These are phyloP conservation scores for Hamigera avellanea DNA, from an alignment of 495 filamentous ascomycete species.

Conservation along the genomic window DNA sequence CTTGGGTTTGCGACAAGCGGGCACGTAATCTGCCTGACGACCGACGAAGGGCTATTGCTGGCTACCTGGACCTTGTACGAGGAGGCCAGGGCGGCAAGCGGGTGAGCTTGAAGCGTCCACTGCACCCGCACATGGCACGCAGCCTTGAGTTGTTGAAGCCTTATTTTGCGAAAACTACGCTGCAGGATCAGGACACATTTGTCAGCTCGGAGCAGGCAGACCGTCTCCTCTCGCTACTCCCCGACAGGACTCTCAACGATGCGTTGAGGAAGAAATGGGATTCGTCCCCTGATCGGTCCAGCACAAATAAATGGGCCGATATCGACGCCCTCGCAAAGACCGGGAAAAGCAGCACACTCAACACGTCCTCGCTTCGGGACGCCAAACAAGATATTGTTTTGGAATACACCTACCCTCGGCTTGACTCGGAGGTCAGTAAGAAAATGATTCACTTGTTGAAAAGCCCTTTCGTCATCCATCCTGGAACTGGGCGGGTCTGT, in stretches of 20 bases:
- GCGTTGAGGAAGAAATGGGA: slow-evolving; percentile 85
- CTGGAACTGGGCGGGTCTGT: slow-evolving; percentile 85
- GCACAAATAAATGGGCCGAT: slow-evolving; percentile 78
- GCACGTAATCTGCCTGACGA: slow-evolving; percentile 75
- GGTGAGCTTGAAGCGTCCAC: slow-evolving; percentile 71
- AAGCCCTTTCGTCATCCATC: slow-evolving; percentile 90
- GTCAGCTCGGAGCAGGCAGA: slow-evolving; percentile 50
- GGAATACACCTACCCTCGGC: slow-evolving; percentile 95
- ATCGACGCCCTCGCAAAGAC: slow-evolving; percentile 76
- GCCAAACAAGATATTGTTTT: slow-evolving; percentile 90
- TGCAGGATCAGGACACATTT: slow-evolving; percentile 83
- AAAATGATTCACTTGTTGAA: slow-evolving; percentile 97
- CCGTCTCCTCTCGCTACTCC: slow-evolving; percentile 65
- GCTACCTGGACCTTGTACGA: slow-evolving; percentile 76
- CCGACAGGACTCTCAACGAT: slow-evolving; percentile 60
- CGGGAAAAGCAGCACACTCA: slow-evolving; percentile 51
- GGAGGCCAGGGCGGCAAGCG: slow-evolving; percentile 82
- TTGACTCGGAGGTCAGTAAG: slow-evolving; percentile 93
- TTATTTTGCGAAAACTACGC: slow-evolving; percentile 70
- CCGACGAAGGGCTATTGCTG: slow-evolving; percentile 68
- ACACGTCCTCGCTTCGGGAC: slow-evolving; percentile 58
- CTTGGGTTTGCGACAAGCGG: slow-evolving; percentile 93
- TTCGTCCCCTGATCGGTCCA: slow-evolving; percentile 61
- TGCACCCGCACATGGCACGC: slow-evolving; percentile 83
- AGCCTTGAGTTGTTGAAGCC: slow-evolving; percentile 71